Evolutionary conservation across 2,329 filamentous ascomycete species (phyloP), one percentile per base, ranked within the genome.

Genomic region (Diplodia corticola): DNA sequence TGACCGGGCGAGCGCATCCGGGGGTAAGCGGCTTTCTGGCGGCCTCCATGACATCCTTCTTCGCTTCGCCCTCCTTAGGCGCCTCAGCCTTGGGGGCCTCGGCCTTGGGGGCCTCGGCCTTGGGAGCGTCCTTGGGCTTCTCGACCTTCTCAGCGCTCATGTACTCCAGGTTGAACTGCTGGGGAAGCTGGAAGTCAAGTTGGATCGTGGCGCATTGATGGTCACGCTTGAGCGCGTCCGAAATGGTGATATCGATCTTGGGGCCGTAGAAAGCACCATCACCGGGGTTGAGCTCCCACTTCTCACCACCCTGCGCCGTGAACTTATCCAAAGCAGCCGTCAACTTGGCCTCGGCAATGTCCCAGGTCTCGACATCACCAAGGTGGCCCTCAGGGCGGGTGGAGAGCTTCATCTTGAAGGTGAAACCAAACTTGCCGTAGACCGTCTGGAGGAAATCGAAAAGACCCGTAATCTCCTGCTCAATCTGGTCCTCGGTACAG

Each of bases 241-340:
- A 89, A 74, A 99, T 93, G 68, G 92, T 96, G 75, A 99, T 95
- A 73, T 99, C 95, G 72, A 98, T 97, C 86, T 99, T 99, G 61
- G 95, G 95, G 1, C 95, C 95, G 78, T 99, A 99, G 81, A 98
- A 99, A 63, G 95, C 95, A 75, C 95, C 95, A 73, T 99, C 95
- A 66, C 94, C 95, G 68, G 92, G 90, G 79, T 98, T 97, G 61
- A 97, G 83, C 77, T 92, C 90, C 95, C 95, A 99, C 69, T 88
- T 83, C 37, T 88, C 85, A 68, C 89, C 86, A 63, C 83, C 84
- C 55, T 80, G 77, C 22, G 80, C 80, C 66, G 87, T 85, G 44
- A 67, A 67, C 40, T 67, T 85, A 70, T 95, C 86, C 57, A 99
- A 84, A 20, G 93, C 92, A 68, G 89, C 84, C 74, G 88, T 89